phyloP scores from a whole-genome alignment of 2,329 filamentous ascomycete genomes.

The Botryotinia globosa region DNA sequence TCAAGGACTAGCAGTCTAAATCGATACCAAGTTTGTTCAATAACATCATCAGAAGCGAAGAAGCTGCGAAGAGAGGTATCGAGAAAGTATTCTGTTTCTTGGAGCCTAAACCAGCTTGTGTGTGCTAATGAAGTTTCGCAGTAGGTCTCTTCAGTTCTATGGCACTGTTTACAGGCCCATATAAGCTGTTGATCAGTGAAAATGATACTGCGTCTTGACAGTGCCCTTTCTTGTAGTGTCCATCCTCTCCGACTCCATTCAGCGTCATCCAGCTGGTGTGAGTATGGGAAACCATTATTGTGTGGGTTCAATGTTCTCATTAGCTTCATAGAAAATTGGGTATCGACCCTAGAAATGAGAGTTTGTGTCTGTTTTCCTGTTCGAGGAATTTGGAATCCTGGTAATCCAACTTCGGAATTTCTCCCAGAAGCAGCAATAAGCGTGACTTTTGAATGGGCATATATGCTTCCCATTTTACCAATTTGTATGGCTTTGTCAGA shows the following conservation, averaged over 20 bases:
- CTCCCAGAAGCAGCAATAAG: conserved; percentile 16
- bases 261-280: not conserved
- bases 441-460: conserved; percentile 14
- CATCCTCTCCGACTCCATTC: conserved; percentile 26
- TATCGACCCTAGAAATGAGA: not conserved
- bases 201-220: conserved; percentile 29
- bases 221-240: conserved; percentile 31
- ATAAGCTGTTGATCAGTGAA: conserved; percentile 27
- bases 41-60: not conserved
- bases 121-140: conserved; percentile 2
- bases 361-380: not conserved
- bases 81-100: not conserved
- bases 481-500: conserved; percentile 20
- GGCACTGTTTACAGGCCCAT: conserved; percentile 32
- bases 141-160: conserved; percentile 6
- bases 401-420: not conserved
- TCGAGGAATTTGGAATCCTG: not conserved
- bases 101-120: not conserved
- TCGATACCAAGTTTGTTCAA: not conserved
- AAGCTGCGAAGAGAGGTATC: not conserved
- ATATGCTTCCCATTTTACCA: conserved; percentile 22
- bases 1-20: not conserved
- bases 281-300: not conserved
- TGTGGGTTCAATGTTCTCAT: not conserved
- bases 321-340: not conserved